phyloP scores from a whole-genome alignment of 305 asterid species.

The Fraxinus latifolia region DNA sequence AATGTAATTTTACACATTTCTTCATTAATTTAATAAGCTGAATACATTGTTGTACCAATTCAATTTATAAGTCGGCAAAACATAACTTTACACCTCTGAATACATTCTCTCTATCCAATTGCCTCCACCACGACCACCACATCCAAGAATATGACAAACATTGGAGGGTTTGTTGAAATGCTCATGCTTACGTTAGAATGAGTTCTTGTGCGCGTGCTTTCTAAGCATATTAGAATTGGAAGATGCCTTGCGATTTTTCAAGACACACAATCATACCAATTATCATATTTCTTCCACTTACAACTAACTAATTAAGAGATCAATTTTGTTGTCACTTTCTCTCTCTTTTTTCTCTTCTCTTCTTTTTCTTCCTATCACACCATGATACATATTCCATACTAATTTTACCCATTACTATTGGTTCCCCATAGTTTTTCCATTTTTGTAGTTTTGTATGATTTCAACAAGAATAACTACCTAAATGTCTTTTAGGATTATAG shows the following conservation, averaged over 20 bases:
- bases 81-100: not conserved
- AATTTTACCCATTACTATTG: not conserved
- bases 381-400: not conserved
- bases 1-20: not conserved
- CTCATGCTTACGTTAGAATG: conserved; percentile 41
- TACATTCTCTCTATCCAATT: not conserved
- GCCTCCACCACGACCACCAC: not conserved
- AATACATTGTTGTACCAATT: not conserved
- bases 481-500: not conserved
- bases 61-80: not conserved
- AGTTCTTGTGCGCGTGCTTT: conserved; percentile 43
- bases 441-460: not conserved
- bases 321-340: conserved; percentile 24
- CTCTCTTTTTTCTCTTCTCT: not conserved
- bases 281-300: conserved; percentile 49
- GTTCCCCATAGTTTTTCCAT: not conserved
- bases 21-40: not conserved
- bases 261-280: conserved; percentile 44
- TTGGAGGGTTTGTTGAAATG: not conserved
- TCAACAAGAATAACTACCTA: not conserved
- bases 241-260: conserved; percentile 21
- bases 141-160: not conserved
- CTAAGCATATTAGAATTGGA: conserved; percentile 24
- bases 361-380: not conserved
- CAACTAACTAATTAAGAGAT: conserved; percentile 46